A percentile compares a stretch with the other conserved stretches of the same genome.
phyloP scores from a whole-genome alignment of 257 asterid genomes.

The Rauvolfia tetraphylla region DNA sequence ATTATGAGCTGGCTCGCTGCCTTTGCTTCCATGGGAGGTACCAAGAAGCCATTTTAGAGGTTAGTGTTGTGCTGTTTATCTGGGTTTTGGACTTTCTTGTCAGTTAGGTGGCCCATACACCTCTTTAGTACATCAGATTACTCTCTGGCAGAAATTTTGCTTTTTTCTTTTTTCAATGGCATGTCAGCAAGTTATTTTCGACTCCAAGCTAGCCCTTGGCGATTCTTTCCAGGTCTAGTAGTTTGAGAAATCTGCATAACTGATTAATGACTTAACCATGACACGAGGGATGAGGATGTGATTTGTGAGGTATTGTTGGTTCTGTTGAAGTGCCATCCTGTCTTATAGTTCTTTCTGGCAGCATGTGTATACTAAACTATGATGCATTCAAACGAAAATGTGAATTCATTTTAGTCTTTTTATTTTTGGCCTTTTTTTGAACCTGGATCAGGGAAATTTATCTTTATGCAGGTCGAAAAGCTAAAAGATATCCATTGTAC shows the following conservation, averaged over 20 bases:
- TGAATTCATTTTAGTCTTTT: background rate
- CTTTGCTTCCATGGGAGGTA: constrained; percentile 89
- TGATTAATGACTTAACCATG: background rate
- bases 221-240: background rate
- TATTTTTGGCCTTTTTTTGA: background rate
- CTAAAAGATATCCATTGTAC: constrained; percentile 40
- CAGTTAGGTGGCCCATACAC: background rate
- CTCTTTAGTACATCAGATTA: background rate
- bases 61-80: constrained; percentile 19
- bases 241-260: background rate
- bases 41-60: constrained; percentile 81
- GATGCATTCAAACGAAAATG: background rate
- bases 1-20: constrained; percentile 93
- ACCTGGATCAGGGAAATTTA: background rate
- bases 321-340: background rate
- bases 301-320: background rate
- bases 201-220: background rate
- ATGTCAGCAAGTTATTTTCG: too few relatives aligned
- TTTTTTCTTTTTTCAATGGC: too few relatives aligned
- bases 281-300: background rate
- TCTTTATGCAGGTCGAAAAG: constrained; percentile 60
- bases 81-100: background rate
- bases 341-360: constrained; percentile 8
- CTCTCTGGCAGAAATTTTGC: background rate
- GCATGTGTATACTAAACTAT: background rate